A percentile compares a stretch with the other conserved stretches of the same genome.
phyloP scores from a whole-genome alignment of 179 eudicot genomes.

The Beta corolliflora region DNA sequence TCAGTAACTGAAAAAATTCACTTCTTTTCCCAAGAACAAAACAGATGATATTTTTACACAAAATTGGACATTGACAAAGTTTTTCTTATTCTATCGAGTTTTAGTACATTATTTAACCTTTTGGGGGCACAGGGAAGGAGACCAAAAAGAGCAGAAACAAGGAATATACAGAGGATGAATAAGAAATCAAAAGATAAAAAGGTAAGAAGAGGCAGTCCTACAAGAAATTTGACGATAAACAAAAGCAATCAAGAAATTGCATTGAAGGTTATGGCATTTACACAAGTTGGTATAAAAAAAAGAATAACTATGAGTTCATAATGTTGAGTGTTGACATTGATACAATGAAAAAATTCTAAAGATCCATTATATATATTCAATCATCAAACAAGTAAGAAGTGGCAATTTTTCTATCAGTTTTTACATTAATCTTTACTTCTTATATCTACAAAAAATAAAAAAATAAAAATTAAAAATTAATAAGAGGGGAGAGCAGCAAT shows the following conservation, averaged over 20 bases:
- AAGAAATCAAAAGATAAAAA: background rate
- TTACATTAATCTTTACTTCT: slow-evolving; percentile 9
- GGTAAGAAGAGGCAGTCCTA: background rate
- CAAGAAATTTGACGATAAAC: background rate
- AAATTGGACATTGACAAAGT: background rate
- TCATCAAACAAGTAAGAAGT: background rate
- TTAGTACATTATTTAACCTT: background rate
- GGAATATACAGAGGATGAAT: background rate
- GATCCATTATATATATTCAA: background rate
- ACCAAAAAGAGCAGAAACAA: background rate
- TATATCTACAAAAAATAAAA: slow-evolving; percentile 14
- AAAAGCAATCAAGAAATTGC: background rate
- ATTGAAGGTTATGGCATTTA: background rate
- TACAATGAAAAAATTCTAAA: background rate
- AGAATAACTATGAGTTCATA: too few species aligned
- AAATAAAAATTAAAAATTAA: background rate
- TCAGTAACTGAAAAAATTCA: background rate
- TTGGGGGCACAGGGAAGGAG: background rate
- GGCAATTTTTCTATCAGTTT: background rate
- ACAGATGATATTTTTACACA: background rate
- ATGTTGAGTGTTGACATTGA: background rate
- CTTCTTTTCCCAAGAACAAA: background rate
- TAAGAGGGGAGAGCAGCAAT: background rate
- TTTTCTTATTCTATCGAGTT: background rate
- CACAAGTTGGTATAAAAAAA: background rate